phyloP scores from a whole-genome alignment of 129 eudicot genomes.

The Rutidosis leptorrhynchoides region DNA sequence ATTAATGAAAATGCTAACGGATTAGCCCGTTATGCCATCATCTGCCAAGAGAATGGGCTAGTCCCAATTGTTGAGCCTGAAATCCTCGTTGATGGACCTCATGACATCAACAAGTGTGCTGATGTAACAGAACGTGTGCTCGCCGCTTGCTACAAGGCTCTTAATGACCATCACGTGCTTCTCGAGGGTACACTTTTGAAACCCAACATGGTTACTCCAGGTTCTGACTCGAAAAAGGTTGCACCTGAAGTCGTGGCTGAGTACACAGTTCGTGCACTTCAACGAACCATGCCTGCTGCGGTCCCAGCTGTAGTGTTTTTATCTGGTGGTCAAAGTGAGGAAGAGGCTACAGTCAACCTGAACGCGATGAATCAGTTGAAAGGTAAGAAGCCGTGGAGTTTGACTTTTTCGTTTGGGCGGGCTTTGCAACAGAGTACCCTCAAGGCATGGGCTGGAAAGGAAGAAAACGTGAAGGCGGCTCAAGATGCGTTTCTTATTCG shows the following conservation, averaged over 20 bases:
- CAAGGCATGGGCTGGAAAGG: slow-evolving; percentile 58
- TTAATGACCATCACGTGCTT: slow-evolving; percentile 61
- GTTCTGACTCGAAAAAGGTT: slow-evolving; percentile 52
- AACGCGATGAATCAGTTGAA: slow-evolving; percentile 57
- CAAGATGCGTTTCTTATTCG: slow-evolving; percentile 41
- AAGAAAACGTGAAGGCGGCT: slow-evolving; percentile 48
- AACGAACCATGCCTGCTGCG: slow-evolving; percentile 56
- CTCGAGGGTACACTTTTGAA: slow-evolving; percentile 62
- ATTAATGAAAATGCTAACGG: slow-evolving; percentile 58
- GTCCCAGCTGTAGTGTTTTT: slow-evolving; percentile 59
- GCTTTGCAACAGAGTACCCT: slow-evolving; percentile 58
- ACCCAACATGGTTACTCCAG: slow-evolving; percentile 72
- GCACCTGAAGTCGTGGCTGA: slow-evolving; percentile 56
- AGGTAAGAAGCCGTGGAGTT: slow-evolving; percentile 58
- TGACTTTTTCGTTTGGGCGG: slow-evolving; percentile 56
- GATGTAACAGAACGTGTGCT: slow-evolving; percentile 54
- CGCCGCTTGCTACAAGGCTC: slow-evolving; percentile 68
- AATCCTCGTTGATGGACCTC: slow-evolving; percentile 56
- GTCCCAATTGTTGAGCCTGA: slow-evolving; percentile 68
- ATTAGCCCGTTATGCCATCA: slow-evolving; percentile 59
- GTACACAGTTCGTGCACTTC: slow-evolving; percentile 60
- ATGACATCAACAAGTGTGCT: slow-evolving; percentile 56
- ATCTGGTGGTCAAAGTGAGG: slow-evolving; percentile 67
- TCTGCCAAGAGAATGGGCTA: slow-evolving; percentile 60
- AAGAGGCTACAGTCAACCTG: slow-evolving; percentile 52